phyloP scores from a whole-genome alignment of 257 asterid species.

The Apocynum venetum region DNA sequence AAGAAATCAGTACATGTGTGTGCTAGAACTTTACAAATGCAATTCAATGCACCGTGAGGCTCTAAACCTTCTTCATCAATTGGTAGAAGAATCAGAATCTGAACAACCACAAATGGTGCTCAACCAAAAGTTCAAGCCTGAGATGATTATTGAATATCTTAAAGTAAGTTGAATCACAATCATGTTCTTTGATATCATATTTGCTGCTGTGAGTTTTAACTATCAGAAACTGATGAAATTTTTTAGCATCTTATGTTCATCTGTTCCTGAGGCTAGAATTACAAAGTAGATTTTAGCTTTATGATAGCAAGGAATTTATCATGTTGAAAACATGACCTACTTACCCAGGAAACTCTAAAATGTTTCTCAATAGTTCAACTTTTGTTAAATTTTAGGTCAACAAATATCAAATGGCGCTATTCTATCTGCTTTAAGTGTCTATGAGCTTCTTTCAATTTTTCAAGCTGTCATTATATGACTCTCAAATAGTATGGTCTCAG shows the following conservation, averaged over 20 bases:
- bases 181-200: background rate
- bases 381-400: background rate
- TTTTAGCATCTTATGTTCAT: background rate
- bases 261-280: background rate
- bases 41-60: conserved; percentile 88
- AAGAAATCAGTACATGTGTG: conserved; percentile 60
- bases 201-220: background rate
- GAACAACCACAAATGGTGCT: conserved; percentile 74
- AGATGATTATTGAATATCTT: conserved; percentile 88
- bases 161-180: conserved; percentile 40
- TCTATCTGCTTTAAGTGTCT: background rate
- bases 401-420: background rate
- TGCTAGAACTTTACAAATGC: conserved; percentile 81
- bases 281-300: background rate
- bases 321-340: background rate
- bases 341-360: background rate
- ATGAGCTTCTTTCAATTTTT: background rate
- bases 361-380: background rate
- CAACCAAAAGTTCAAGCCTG: conserved; percentile 81
- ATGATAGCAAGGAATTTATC: background rate
- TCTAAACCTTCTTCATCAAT: conserved; percentile 73
- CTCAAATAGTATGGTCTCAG: background rate
- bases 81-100: conserved; percentile 83
- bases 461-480: background rate
- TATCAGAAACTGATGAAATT: background rate